Base-by-base conservation (phyloP, 2,329 filamentous ascomycete species). In the Aureobasidium musti region DNA sequence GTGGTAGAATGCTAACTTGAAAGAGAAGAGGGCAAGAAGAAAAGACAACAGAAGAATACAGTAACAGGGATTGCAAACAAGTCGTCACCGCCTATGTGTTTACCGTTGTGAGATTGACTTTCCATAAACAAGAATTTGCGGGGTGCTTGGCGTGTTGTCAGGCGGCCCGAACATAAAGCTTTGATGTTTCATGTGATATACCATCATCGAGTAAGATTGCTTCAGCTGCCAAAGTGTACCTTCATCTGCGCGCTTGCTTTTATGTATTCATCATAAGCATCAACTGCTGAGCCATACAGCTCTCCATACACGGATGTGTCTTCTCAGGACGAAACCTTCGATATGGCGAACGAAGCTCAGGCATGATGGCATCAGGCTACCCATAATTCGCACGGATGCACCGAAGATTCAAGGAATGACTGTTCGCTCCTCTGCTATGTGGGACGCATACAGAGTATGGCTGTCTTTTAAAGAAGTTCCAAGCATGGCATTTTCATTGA, bases 1-100 rank as follows among this genome's bases (percentile, higher is more conserved):
- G 43, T 50, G 21, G 2, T 7, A 49, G 33, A 37, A 5, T 28
- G 35, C 28, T 45, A 28, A n/a, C 23, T n/a, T n/a, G 59, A 41
- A 10, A 6, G 30, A 52, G 13, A 11, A 52, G 19, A 23, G 39
- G 43, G 30, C 41, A 52, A 63, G 59, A 63, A 63, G 41, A 35
- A 61, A 41, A 30, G 6, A 39, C 33, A 30, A 63, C 21, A 23
- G 33, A 52, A 63, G 21, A 52, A 39, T 50, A 39, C 43, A 33
- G 23, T n/a, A 21, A 50, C 37, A 63, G 35, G 33, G 33, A 39
- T 21, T 52, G 45, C 30, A 63, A 45, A 49, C 59, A 52, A 28
- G 30, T 52, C 59, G 59, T 63, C 59, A 52, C 45, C 59, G 45
- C 59, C 30, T 28, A 41, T 63, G 43, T 63, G 59, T 63, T 63